Evolutionary conservation across 148 eudicot genomes (phyloP).

Genomic region (Rhododendron ferrugineum): DNA sequence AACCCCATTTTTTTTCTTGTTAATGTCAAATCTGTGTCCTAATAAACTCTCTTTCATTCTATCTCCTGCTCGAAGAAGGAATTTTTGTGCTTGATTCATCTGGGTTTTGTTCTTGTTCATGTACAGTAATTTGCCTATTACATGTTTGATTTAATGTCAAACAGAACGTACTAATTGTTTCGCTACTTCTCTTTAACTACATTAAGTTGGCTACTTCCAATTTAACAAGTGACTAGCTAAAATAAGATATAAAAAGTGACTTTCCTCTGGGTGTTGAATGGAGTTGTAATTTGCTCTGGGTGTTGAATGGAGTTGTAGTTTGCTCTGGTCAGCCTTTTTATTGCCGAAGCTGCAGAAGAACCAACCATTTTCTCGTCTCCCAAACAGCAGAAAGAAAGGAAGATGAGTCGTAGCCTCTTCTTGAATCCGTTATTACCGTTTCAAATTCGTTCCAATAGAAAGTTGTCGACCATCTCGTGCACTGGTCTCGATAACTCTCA

Average conservation of each 20-base stretch:
- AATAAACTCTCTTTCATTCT: no score
- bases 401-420: conserved; percentile 16
- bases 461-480: conserved; percentile 16
- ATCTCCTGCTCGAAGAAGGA: neutral
- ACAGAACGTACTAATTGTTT: neutral
- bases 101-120: neutral
- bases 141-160: neutral
- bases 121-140: neutral
- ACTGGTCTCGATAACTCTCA: conserved; percentile 31
- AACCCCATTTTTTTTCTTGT: no score
- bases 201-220: neutral
- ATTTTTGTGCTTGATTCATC: neutral
- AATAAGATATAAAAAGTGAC: no score
- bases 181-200: neutral
- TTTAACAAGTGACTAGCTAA: neutral
- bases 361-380: conserved; percentile 4
- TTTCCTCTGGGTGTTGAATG: no score
- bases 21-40: no score
- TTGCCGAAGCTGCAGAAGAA: neutral
- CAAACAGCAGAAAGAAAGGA: neutral
- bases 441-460: conserved; percentile 27
- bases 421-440: conserved; percentile 17
- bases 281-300: no score
- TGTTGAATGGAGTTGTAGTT: no score
- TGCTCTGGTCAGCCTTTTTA: neutral